Conservation (phyloP, 163 green algal species). For the Scenedesmus sp. region DNA sequence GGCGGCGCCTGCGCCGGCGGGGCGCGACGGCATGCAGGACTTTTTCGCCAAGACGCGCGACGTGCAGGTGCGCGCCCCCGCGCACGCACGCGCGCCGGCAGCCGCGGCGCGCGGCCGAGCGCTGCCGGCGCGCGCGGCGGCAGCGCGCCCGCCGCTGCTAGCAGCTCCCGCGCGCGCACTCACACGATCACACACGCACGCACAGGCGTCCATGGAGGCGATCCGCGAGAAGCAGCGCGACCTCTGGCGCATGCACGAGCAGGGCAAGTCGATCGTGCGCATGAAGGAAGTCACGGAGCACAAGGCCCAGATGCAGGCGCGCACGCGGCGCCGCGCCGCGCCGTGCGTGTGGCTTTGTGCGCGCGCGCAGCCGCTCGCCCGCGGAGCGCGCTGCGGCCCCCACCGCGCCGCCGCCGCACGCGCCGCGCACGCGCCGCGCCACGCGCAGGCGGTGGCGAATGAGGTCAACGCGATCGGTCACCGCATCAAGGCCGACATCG, state of each 20-base stretch:
- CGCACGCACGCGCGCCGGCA: too few species aligned
- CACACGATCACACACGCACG: too few species aligned
- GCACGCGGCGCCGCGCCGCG: too few species aligned
- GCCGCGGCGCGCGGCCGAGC: too few species aligned
- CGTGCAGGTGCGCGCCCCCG: conserved; percentile 61
- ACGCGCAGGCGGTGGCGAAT: conserved; percentile 61
- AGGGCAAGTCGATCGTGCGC: conserved; percentile 85
- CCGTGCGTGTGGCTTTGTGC: too few species aligned
- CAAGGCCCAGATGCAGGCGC: conserved; percentile 87
- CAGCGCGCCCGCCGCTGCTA: too few species aligned
- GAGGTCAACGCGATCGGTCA: conserved; percentile 78
- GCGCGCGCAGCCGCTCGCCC: too few species aligned
- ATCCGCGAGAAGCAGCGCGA: conserved; percentile 72
- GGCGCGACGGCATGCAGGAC: conserved; percentile 76
- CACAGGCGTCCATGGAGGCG: conserved; percentile 57
- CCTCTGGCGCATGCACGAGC: conserved; percentile 81
- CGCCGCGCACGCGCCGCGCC: too few species aligned
- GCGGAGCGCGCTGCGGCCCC: too few species aligned
- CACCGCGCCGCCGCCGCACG: too few species aligned
- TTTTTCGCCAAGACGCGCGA: conserved; percentile 79
- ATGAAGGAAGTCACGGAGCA: conserved; percentile 83
- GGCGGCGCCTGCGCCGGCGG: conserved; percentile 28
- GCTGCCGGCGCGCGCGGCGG: too few species aligned
- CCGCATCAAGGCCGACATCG: conserved; percentile 77
- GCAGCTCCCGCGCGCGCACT: too few species aligned